Evolutionary conservation across 768 basidiomycete species (phyloP), one percentile per base, ranked within the genome.

Genomic region (Chlorophyllum brunneum): DNA sequence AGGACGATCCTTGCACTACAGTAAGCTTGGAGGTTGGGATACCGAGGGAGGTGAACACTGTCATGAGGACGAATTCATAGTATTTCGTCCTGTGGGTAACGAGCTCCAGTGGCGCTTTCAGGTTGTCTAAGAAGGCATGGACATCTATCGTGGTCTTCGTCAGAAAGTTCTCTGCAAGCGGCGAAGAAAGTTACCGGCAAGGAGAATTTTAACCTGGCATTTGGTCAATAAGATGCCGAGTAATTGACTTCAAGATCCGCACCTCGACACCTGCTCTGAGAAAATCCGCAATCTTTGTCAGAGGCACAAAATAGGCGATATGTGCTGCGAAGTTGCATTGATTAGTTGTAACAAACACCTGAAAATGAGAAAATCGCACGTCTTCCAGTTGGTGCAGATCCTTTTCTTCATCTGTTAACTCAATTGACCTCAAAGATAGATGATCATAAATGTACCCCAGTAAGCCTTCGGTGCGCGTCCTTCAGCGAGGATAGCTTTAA

Each of bases 271-370:
- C 95, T 1, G 95, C 95, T 36, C 82, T 79, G 38, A 98, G 70
- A 69, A 99, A 98, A 72, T 98, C 95, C 7, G 94, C 92, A 52
- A 99, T 91, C 76, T 99, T 99, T 20, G 83, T 85, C 55, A 98
- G 71, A 2, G 97, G 85, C 0, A 95, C 95, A 65, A 97, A 95
- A 77, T 99, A 99, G 5, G 92, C 97, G 53, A 98, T 87, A 62
- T 98, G 97, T 5, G 95, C 95, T 98, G 61, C 34, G 37, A 54
- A 36, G 47, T 20, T 49, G 42, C 27, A 54, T 55, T 18, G 42
- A 52, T 30, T 8, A 29, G 16, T 49, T n/a, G 20, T 15, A 22
- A 22, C 9, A 4, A n/a, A 45, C 6, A 24, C 4, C 30, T 37
- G 13, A 20, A 46, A 8, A 40, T 13, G n/a, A 54, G 43, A 48